Evolutionary conservation across 768 basidiomycete species (phyloP), one percentile per base, ranked within the genome.

Genomic region (Russula abietina): DNA sequence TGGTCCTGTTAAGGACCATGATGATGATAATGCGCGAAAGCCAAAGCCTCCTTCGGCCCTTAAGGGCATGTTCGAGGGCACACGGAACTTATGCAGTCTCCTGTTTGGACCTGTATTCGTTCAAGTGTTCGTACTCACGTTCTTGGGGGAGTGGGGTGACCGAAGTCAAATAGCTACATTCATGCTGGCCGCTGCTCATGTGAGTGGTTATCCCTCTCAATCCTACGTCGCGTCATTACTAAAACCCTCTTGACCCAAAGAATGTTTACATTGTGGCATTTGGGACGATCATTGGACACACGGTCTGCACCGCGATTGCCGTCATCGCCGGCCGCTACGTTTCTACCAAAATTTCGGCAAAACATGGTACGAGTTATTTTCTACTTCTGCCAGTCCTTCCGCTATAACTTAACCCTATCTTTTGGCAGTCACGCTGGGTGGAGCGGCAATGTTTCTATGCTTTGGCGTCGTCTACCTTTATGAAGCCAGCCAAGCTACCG

Each of bases 131-230:
- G 77, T 96, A 36, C 79, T 99, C 63, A 98, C 96, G 0, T 98
- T 98, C 75, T 79, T 99, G n/a, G 97, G 95, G 11, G 97, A 99
- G 75, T 98, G 97, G 97, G 96, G 97, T 0, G 97, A 98, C 75
- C 77, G 96, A 57, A 96, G 93, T 70, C 96, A 99, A 76, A 93
- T 98, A 69, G 89, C 97, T 2, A 98, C 97, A 2, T 96, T 98
- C 65, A 95, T 93, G 6, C 78, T 98, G 57, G 96, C 91, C 2
- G 95, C 95, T 26, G 91, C 95, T 24, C 93, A 99, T 76, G 96
- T 98, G 33, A 55, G 60, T 28, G 71, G 56, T 36, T 36, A 14
- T 36, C 3, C 36, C 36, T 50, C 28, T 30, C 28, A 2, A 58
- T 59, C 61, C n/a, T n/a, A n/a, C n/a, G n/a, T n/a, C 30, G 61